phyloP scores from a whole-genome alignment of 2,329 filamentous ascomycete genomes.

The Fusarium aywerte region DNA sequence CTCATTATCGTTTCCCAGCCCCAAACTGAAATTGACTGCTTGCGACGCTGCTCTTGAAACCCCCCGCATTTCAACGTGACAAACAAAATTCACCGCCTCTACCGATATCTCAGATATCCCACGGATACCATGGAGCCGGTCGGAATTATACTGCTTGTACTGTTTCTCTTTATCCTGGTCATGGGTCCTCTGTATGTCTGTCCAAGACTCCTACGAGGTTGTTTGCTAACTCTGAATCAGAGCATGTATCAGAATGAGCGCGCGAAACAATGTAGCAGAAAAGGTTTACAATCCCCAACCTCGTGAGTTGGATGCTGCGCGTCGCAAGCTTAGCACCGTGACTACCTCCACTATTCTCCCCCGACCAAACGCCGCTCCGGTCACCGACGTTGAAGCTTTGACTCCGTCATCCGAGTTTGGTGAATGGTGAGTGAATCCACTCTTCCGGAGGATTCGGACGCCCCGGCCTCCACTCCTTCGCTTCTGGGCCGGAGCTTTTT shows the following conservation, averaged over 20 bases:
- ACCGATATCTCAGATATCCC: not conserved
- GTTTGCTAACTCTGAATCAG: constrained; percentile 24
- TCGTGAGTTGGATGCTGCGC: constrained; percentile 41
- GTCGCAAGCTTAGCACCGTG: constrained; percentile 47
- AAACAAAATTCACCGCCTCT: not conserved
- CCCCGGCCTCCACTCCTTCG: constrained; percentile 16
- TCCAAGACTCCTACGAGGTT: not conserved
- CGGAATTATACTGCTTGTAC: constrained; percentile 42
- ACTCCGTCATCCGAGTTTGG: constrained; percentile 36
- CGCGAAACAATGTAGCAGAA: constrained; percentile 11
- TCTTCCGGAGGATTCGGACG: not conserved
- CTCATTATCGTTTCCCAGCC: not conserved
- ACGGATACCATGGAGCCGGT: constrained; percentile 40
- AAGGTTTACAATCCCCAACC: constrained; percentile 39
- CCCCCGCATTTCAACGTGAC: constrained; percentile 4
- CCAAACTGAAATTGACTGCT: not conserved
- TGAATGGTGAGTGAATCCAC: constrained; percentile 44
- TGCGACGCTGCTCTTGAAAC: not conserved
- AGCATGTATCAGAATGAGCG: constrained; percentile 33
- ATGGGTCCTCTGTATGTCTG: constrained; percentile 39
- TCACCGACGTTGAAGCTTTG: constrained; percentile 35
- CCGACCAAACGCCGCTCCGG: constrained; percentile 14
- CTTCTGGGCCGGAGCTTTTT: constrained; percentile 5
- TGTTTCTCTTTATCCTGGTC: constrained; percentile 39
- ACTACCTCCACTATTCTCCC: constrained; percentile 39